A percentile compares a stretch with the other conserved stretches of the same genome.
phyloP scores from a whole-genome alignment of 352 stramenopile genomes.

The Plasmopara muralis region DNA sequence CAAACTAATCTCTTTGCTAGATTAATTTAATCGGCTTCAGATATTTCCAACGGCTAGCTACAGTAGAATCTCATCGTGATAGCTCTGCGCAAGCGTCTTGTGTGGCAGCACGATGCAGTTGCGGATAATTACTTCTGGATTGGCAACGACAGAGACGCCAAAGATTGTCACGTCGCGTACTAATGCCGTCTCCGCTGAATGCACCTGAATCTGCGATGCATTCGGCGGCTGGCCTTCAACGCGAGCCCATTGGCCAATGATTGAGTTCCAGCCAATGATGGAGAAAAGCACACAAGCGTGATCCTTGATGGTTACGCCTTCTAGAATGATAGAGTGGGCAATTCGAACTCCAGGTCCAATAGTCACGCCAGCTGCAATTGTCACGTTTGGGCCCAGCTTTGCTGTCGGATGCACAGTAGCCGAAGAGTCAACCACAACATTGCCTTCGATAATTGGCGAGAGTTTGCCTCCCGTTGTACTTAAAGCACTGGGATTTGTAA shows the following conservation, averaged over 20 bases:
- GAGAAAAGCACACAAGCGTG: conserved; percentile 83
- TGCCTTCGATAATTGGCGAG: conserved; percentile 81
- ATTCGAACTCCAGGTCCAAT: conserved; percentile 77
- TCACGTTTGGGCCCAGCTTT: conserved; percentile 84
- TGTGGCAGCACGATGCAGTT: conserved; percentile 86
- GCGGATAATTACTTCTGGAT: conserved; percentile 83
- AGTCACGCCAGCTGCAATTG: conserved; percentile 73
- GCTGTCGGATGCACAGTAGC: conserved; percentile 79
- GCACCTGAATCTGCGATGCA: conserved; percentile 58
- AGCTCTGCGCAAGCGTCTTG: conserved; percentile 84
- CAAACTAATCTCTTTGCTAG: no score
- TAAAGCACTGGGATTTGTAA: conserved; percentile 80
- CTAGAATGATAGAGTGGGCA: conserved; percentile 85
- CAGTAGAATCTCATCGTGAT: conserved; percentile 86
- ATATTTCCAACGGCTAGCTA: conserved; percentile 17
- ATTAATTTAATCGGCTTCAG: no score
- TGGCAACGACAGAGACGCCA: conserved; percentile 80
- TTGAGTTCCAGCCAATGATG: conserved; percentile 87
- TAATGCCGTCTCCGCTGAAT: conserved; percentile 63
- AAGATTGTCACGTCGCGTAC: conserved; percentile 88
- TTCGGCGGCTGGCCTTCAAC: conserved; percentile 81
- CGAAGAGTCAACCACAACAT: conserved; percentile 76
- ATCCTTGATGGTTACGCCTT: conserved; percentile 84
- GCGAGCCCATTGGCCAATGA: conserved; percentile 80
- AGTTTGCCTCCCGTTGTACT: conserved; percentile 76